A percentile compares a stretch with the other conserved stretches of the same genome.
These are phyloP conservation scores for Aspergillus pseudoviridinutans DNA, from an alignment of 2,329 filamentous ascomycete genomes.

Conservation along the genomic window DNA sequence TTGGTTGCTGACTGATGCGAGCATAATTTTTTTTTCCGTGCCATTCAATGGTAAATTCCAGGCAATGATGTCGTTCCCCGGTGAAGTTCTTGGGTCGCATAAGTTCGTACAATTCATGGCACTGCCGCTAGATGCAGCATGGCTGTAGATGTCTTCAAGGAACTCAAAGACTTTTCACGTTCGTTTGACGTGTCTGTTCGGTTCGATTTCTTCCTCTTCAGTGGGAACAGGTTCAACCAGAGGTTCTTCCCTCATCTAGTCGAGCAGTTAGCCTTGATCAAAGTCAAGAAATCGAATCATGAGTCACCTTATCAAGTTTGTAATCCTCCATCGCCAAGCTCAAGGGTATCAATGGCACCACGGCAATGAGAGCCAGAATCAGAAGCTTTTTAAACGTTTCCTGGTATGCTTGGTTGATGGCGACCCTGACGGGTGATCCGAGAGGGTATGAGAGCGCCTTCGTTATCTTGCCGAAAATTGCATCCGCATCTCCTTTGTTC, in stretches of 20 bases:
- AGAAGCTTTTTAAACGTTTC: constrained; percentile 61
- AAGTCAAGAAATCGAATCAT: not conserved
- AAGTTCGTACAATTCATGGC: not conserved
- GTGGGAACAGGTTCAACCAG: constrained; percentile 10
- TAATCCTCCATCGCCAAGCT: constrained; percentile 57
- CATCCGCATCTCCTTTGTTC: constrained; percentile 36
- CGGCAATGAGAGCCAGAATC: constrained; percentile 51
- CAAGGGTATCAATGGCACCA: constrained; percentile 55
- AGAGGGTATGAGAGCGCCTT: constrained; percentile 56
- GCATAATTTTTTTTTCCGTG: too few relatives aligned
- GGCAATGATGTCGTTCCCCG: not conserved
- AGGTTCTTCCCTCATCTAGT: constrained; percentile 25
- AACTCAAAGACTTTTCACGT: constrained; percentile 15
- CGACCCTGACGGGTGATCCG: constrained; percentile 54
- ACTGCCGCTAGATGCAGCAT: not conserved
- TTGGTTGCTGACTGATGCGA: not conserved
- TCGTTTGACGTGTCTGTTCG: constrained; percentile 23
- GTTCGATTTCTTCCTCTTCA: constrained; percentile 13
- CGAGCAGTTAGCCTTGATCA: constrained; percentile 6
- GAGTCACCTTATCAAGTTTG: constrained; percentile 48
- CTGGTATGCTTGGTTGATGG: constrained; percentile 62
- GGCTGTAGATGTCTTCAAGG: not conserved
- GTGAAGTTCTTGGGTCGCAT: not conserved
- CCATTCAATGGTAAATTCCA: not conserved
- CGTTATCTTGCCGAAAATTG: constrained; percentile 51